A percentile compares a stretch with the other conserved stretches of the same genome.
phyloP scores from a whole-genome alignment of 331 rosid genomes.

The Rosa hybrid region DNA sequence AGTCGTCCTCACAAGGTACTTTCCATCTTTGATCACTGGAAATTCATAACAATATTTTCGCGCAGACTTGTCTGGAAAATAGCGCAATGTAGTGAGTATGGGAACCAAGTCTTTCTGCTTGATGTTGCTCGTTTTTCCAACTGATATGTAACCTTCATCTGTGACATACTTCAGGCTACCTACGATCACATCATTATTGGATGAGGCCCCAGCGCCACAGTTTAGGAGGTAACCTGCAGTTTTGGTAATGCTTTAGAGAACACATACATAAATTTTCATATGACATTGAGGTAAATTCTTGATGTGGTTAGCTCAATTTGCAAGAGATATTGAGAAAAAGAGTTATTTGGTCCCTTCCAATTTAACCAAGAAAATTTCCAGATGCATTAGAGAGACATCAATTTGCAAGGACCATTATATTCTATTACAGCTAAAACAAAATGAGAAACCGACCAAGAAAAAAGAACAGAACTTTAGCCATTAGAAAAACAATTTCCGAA shows the following conservation, averaged over 20 bases:
- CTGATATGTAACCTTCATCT: slow-evolving; percentile 55
- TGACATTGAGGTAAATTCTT: neutral
- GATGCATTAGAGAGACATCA: neutral
- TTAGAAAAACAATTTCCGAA: neutral
- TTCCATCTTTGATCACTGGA: slow-evolving; percentile 51
- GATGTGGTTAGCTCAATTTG: neutral
- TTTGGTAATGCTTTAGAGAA: neutral
- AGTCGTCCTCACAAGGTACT: slow-evolving; percentile 61
- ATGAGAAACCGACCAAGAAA: neutral
- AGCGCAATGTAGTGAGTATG: slow-evolving; percentile 58
- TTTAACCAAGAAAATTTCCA: neutral
- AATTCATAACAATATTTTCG: slow-evolving; percentile 64
- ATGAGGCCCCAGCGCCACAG: slow-evolving; percentile 50
- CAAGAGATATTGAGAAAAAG: neutral
- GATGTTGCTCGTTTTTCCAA: slow-evolving; percentile 45
- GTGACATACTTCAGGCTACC: slow-evolving; percentile 43
- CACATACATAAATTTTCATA: neutral
- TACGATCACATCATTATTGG: slow-evolving; percentile 29
- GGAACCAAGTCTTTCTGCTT: slow-evolving; percentile 47
- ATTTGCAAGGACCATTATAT: neutral
- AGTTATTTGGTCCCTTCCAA: neutral
- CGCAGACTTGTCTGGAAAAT: slow-evolving; percentile 56
- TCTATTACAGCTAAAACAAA: neutral
- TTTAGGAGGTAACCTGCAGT: slow-evolving; percentile 65
- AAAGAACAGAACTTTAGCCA: no score